phyloP scores from a whole-genome alignment of 2,329 filamentous ascomycete species.

The Sporothrix schenckii region DNA sequence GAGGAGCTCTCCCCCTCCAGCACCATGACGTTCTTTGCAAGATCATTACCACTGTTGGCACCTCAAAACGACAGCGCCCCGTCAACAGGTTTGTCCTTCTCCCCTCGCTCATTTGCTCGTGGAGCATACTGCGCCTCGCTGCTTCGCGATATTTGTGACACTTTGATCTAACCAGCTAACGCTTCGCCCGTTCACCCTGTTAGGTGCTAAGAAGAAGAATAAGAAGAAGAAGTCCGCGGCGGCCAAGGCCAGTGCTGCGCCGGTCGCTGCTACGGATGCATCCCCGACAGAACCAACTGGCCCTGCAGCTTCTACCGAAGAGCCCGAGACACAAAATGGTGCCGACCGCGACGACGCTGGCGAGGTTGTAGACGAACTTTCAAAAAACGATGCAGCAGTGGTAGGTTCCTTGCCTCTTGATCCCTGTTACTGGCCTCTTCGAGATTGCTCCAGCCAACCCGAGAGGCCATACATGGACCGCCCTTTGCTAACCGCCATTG shows the following conservation, averaged over 20 bases:
- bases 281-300: constrained; percentile 32
- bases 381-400: constrained; percentile 27
- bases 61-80: constrained; percentile 31
- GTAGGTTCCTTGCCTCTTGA: constrained; percentile 16
- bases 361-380: constrained; percentile 15
- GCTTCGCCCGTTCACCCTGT: constrained; percentile 8
- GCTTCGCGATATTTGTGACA: neutral
- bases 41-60: constrained; percentile 27
- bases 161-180: neutral
- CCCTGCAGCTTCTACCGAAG: constrained; percentile 26
- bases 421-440: neutral
- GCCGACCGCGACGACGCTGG: constrained; percentile 38
- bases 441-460: neutral
- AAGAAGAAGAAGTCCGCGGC: constrained; percentile 61
- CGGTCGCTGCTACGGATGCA: constrained; percentile 32
- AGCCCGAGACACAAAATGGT: constrained; percentile 34
- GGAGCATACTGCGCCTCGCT: neutral
- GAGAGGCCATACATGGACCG: neutral
- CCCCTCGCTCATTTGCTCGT: neutral
- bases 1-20: constrained; percentile 21
- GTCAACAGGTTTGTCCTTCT: constrained; percentile 32
- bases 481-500: constrained; percentile 10
- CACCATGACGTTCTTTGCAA: constrained; percentile 33
- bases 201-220: constrained; percentile 59
- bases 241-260: constrained; percentile 45